Percentiles rank a stretch among this genome's conserved stretches.
Evolutionary conservation across 192 early-diverging fungal genomes (phyloP).

Genomic region (Dimargaris verticillata): DNA sequence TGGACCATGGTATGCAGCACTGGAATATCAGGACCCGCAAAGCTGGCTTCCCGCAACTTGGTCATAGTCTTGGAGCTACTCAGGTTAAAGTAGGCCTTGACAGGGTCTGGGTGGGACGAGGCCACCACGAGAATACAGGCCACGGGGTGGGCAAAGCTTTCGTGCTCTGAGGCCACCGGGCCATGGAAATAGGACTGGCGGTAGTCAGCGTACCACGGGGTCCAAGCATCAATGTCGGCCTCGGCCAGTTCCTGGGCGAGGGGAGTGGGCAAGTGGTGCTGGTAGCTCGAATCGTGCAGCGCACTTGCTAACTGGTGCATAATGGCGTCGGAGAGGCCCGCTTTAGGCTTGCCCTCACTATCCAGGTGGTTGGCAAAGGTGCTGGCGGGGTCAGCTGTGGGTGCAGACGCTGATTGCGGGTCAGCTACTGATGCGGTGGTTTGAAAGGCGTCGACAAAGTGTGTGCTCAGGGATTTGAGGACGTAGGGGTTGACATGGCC

Average conservation of each 20-base stretch:
- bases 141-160: slow-evolving; percentile 88
- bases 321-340: background rate
- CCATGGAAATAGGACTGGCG: slow-evolving; percentile 31
- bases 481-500: slow-evolving; percentile 29
- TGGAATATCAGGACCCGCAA: slow-evolving; percentile 62
- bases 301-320: background rate
- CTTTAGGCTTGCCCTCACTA: background rate
- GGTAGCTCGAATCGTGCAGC: background rate
- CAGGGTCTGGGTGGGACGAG: slow-evolving; percentile 56
- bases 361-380: slow-evolving; percentile 4
- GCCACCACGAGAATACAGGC: slow-evolving; percentile 56
- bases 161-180: slow-evolving; percentile 67
- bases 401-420: background rate
- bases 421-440: background rate
- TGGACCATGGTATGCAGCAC: slow-evolving; percentile 75
- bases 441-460: slow-evolving; percentile 20
- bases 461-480: slow-evolving; percentile 25
- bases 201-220: slow-evolving; percentile 72
- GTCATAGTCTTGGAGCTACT: slow-evolving; percentile 32
- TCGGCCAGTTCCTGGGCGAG: background rate
- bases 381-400: background rate
- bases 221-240: slow-evolving; percentile 34
- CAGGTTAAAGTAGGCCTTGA: slow-evolving; percentile 43
- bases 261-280: background rate
- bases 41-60: slow-evolving; percentile 45